Evolutionary conservation across 1,139 yeast species (phyloP).

Genomic region (Suhomyces maxii): DNA sequence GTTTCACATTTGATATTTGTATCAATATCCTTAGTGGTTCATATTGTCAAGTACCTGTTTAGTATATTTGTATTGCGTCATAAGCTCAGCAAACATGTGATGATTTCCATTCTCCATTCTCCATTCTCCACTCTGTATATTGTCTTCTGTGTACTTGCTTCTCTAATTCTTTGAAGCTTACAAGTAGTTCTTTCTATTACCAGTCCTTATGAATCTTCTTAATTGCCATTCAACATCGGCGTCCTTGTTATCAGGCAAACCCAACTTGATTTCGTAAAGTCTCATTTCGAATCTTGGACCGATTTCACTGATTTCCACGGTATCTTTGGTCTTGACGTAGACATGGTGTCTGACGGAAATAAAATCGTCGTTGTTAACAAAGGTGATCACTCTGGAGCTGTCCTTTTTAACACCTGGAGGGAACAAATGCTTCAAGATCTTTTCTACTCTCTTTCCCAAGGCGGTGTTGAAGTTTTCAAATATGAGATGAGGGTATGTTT

Average conservation of each 20-base stretch:
- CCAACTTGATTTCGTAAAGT: slow-evolving; percentile 80
- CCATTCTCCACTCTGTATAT: too few species aligned
- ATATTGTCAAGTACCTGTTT: too few species aligned
- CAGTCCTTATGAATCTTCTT: slow-evolving; percentile 90
- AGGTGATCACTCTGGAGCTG: slow-evolving; percentile 84
- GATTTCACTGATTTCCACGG: slow-evolving; percentile 90
- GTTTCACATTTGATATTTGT: too few species aligned
- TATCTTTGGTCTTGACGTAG: slow-evolving; percentile 82
- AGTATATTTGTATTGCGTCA: too few species aligned
- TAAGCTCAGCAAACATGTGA: too few species aligned
- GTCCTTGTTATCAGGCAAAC: slow-evolving; percentile 91
- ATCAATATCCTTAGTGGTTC: too few species aligned
- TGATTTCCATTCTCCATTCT: too few species aligned
- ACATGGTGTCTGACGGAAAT: slow-evolving; percentile 95
- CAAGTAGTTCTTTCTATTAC: slow-evolving; percentile 88
- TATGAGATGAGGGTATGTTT: slow-evolving; percentile 89
- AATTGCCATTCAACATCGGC: slow-evolving; percentile 98
- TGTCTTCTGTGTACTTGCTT: too few species aligned
- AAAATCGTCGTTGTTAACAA: slow-evolving; percentile 86
- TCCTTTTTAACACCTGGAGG: slow-evolving; percentile 97
- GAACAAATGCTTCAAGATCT: slow-evolving; percentile 81
- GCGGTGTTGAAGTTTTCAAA: slow-evolving; percentile 88
- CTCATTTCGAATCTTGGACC: slow-evolving; percentile 99
- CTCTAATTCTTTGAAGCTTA: slow-evolving; percentile 3
- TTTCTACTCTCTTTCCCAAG: slow-evolving; percentile 80